phyloP scores from a whole-genome alignment of 495 filamentous ascomycete genomes.

The Penicillium angulare region DNA sequence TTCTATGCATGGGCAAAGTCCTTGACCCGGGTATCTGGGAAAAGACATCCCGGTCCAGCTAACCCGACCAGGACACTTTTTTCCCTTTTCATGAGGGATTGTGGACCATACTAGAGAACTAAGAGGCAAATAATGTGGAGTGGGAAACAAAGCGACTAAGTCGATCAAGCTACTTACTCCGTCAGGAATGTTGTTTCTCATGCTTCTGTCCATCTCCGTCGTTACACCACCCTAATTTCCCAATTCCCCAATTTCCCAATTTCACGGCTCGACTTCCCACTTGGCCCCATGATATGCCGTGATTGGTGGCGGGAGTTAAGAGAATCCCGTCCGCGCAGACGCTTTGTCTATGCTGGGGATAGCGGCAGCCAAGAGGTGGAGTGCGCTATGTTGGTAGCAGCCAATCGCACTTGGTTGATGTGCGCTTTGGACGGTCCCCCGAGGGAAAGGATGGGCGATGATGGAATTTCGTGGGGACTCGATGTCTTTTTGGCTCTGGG shows the following conservation, averaged over 20 bases:
- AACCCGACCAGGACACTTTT: background rate
- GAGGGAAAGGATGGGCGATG: conserved; percentile 16
- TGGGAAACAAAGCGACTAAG: background rate
- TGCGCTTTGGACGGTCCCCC: conserved; percentile 4
- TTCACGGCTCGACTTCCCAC: conserved; percentile 8
- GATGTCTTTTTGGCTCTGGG: conserved; percentile 7
- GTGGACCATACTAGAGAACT: background rate
- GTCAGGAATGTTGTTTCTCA: too few relatives aligned
- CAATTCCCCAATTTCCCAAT: conserved; percentile 15
- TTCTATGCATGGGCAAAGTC: conserved; percentile 27
- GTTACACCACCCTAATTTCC: too few relatives aligned
- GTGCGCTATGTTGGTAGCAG: conserved; percentile 26
- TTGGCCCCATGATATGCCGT: background rate
- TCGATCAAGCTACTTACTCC: background rate
- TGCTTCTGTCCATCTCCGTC: too few relatives aligned
- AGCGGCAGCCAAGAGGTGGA: conserved; percentile 7
- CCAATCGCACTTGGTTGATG: conserved; percentile 19
- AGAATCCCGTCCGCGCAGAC: conserved; percentile 17
- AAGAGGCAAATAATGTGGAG: background rate
- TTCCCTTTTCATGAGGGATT: background rate
- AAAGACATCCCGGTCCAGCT: background rate
- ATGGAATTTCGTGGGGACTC: conserved; percentile 13
- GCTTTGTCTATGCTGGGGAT: conserved; percentile 10
- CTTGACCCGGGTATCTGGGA: conserved; percentile 10
- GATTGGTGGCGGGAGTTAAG: conserved; percentile 20